Evolutionary conservation across 306 rosid species (phyloP).

Genomic region (Boehmeria nivea): DNA sequence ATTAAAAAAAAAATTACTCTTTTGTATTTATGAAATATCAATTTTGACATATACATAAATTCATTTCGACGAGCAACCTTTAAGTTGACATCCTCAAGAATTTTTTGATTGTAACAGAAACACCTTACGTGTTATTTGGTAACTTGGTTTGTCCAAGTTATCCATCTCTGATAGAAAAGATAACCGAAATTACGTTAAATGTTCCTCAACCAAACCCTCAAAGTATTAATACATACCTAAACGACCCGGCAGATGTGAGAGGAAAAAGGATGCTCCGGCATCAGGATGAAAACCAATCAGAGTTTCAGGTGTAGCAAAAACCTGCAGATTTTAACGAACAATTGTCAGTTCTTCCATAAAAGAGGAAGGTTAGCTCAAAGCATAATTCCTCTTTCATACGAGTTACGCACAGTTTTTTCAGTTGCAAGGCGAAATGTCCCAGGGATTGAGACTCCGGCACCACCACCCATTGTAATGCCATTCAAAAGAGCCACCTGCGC

Average conservation of each 20-base stretch:
- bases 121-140: no score
- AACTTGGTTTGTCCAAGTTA: no score
- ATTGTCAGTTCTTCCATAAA: neutral
- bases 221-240: conserved; percentile 45
- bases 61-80: no score
- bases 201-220: no score
- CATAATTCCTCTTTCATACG: neutral
- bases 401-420: conserved; percentile 67
- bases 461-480: conserved; percentile 98
- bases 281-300: conserved; percentile 94
- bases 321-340: conserved; percentile 36
- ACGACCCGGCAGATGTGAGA: conserved; percentile 83
- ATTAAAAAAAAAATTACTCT: neutral
- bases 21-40: neutral
- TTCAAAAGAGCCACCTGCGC: conserved; percentile 79
- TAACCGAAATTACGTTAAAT: no score
- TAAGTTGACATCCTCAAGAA: no score
- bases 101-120: no score
- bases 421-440: conserved; percentile 83
- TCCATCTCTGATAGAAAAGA: no score
- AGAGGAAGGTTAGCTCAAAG: neutral
- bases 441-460: conserved; percentile 88
- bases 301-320: conserved; percentile 93
- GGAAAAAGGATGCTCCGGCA: conserved; percentile 93
- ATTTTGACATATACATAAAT: neutral